Base-by-base conservation (phyloP, 2,329 filamentous ascomycete genomes). In the Beauveria australis region DNA sequence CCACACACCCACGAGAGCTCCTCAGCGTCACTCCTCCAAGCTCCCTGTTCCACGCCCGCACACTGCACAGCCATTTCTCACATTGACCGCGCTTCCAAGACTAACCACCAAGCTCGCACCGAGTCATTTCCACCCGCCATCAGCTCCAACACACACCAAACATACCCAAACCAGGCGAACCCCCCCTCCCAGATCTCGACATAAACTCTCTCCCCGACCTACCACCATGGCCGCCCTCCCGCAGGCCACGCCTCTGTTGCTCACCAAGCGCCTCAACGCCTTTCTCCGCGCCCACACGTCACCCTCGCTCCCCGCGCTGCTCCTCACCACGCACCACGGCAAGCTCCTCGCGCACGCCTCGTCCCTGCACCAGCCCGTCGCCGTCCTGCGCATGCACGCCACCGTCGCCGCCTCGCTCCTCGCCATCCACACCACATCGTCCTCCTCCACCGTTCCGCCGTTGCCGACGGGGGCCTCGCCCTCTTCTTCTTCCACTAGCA, bases 351-450 rank as follows among this genome's bases (percentile, higher is more conserved):
- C 84, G 61, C 83, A 85, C 70, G 53, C 53, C 26, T 55, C 53
- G 10, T 81, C 84, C 44, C 83, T 81, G 55, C 73, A 78, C 2
- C 76, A 82, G 49, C 75, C 83, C 53, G 81, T 85, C 65, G 74
- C 79, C 62, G 75, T 78, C 22, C 79, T 88, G 44, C 83, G 85
- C 67, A 84, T 81, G 10, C 83, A 87, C 70, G 82, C 82, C 66
- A 87, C 84, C 62, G 82, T 87, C 62, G 85, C 85, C 47, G 82
- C 83, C 61, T 84, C 81, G 6, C 78, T 87, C 22, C 85, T 84
- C 76, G 75, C 78, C 22, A 78, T 86, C 48, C 84, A 87, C 71
- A 76, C 79, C 46, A 73, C 75, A 26, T 74, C 76, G 14, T 74
- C 33, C 33, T 37, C 33, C 12, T 37, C 33, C 12, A 37, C 33